A percentile compares a stretch with the other conserved stretches of the same genome.
phyloP scores from a whole-genome alignment of 2,329 filamentous ascomycete genomes.

The Dactylellina cionopaga region DNA sequence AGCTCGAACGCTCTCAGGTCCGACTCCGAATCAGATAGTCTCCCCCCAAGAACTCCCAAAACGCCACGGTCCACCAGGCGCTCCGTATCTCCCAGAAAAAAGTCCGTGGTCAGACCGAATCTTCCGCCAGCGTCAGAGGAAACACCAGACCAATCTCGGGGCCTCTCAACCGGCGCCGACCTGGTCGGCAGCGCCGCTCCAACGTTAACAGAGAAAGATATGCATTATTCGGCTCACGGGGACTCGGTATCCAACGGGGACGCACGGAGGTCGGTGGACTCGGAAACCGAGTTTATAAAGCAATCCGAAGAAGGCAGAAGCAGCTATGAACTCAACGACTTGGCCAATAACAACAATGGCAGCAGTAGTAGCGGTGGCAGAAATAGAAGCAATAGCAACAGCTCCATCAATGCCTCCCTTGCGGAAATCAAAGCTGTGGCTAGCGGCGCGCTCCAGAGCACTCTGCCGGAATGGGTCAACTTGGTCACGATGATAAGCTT shows the following conservation, averaged over 20 bases:
- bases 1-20: slow-evolving; percentile 30
- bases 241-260: slow-evolving; percentile 32
- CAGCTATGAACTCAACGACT: slow-evolving; percentile 15
- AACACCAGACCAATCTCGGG: too few relatives aligned
- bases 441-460: slow-evolving; percentile 48
- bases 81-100: slow-evolving; percentile 39
- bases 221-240: slow-evolving; percentile 28
- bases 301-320: slow-evolving; percentile 52
- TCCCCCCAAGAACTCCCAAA: slow-evolving; percentile 14
- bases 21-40: slow-evolving; percentile 44
- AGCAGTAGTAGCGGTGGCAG: slow-evolving; percentile 34
- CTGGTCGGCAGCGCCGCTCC: not conserved
- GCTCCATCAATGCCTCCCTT: slow-evolving; percentile 43
- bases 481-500: slow-evolving; percentile 77
- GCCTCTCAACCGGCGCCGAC: slow-evolving; percentile 35
- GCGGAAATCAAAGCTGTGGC: slow-evolving; percentile 27
- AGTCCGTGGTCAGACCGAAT: slow-evolving; percentile 6
- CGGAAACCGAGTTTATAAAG: slow-evolving; percentile 30
- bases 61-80: slow-evolving; percentile 21
- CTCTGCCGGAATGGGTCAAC: slow-evolving; percentile 70
- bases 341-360: slow-evolving; percentile 15
- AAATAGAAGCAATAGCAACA: not conserved
- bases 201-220: slow-evolving; percentile 3
- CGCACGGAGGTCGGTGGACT: slow-evolving; percentile 27
- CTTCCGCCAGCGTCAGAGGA: slow-evolving; percentile 10